Conservation (phyloP, 768 basidiomycete genomes). For the Harrya chromipes region DNA sequence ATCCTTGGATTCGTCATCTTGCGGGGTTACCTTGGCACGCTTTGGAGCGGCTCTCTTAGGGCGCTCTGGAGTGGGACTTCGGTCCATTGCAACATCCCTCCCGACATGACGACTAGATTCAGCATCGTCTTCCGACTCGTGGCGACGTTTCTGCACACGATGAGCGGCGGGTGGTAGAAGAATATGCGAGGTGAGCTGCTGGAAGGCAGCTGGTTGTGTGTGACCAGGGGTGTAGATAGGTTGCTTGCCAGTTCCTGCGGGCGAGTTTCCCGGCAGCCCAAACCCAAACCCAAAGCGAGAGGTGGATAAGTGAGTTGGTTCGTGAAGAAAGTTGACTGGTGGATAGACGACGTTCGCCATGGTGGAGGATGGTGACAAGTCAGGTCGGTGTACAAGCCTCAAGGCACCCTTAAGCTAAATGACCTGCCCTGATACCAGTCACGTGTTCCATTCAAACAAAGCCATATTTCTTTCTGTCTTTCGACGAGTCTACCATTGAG, state of each 20-base stretch:
- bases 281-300: constrained; percentile 76
- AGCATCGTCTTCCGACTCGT: constrained; percentile 67
- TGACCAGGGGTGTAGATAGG: constrained; percentile 39
- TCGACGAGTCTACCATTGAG: constrained; percentile 1
- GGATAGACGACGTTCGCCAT: constrained; percentile 75
- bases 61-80: constrained; percentile 81
- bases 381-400: constrained; percentile 10
- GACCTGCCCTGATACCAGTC: constrained; percentile 35
- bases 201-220: constrained; percentile 46
- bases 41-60: constrained; percentile 69
- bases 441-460: constrained; percentile 29
- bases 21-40: constrained; percentile 40
- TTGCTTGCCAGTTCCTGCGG: constrained; percentile 47
- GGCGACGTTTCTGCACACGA: constrained; percentile 60
- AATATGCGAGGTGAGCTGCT: constrained; percentile 52
- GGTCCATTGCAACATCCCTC: constrained; percentile 76
- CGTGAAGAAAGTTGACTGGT: constrained; percentile 61
- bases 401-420: constrained; percentile 6
- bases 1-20: constrained; percentile 36
- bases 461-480: not conserved
- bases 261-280: constrained; percentile 47
- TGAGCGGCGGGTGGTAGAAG: constrained; percentile 37
- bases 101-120: constrained; percentile 35
- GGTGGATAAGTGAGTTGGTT: constrained; percentile 55
- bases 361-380: constrained; percentile 27